A percentile compares a stretch with the other conserved stretches of the same genome.
phyloP scores from a whole-genome alignment of 108 stramenopile genomes.

The Epipyxis sp. region DNA sequence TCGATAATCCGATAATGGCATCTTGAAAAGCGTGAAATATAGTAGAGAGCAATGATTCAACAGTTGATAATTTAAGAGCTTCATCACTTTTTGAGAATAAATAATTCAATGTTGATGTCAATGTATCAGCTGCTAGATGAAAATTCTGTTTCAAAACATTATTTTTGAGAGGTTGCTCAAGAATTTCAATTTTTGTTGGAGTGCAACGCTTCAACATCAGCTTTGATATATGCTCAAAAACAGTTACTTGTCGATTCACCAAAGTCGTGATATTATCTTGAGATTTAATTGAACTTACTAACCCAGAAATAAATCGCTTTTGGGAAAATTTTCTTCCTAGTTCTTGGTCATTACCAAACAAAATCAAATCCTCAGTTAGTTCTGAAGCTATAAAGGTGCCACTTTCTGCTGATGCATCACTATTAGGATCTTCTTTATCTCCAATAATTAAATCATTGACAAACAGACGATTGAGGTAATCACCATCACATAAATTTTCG shows the following conservation, averaged over 20 bases:
- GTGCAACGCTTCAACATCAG: neutral
- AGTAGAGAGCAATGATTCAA: too few relatives aligned
- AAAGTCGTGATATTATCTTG: neutral
- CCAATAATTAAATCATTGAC: neutral
- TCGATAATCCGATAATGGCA: too few relatives aligned
- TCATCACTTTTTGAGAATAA: too few relatives aligned
- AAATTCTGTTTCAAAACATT: too few relatives aligned
- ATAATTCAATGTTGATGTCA: too few relatives aligned
- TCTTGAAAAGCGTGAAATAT: too few relatives aligned
- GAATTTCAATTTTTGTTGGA: too few relatives aligned
- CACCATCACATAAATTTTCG: constrained; percentile 25
- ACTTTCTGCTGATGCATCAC: neutral
- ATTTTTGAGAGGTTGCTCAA: too few relatives aligned
- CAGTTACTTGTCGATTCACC: neutral
- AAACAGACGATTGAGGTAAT: constrained; percentile 18
- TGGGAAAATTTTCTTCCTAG: neutral
- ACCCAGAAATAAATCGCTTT: neutral
- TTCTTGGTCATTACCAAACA: constrained; percentile 10
- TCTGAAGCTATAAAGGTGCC: neutral
- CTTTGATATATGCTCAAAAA: constrained; percentile 19
- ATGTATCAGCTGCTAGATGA: too few relatives aligned
- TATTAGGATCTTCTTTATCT: neutral
- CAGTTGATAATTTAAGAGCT: too few relatives aligned
- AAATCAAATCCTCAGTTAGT: constrained; percentile 19
- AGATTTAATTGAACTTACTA: neutral